Percentiles rank a stretch among this genome's conserved stretches.
Evolutionary conservation across 2,329 filamentous ascomycete genomes (phyloP).

Genomic region (Alternaria sp.): DNA sequence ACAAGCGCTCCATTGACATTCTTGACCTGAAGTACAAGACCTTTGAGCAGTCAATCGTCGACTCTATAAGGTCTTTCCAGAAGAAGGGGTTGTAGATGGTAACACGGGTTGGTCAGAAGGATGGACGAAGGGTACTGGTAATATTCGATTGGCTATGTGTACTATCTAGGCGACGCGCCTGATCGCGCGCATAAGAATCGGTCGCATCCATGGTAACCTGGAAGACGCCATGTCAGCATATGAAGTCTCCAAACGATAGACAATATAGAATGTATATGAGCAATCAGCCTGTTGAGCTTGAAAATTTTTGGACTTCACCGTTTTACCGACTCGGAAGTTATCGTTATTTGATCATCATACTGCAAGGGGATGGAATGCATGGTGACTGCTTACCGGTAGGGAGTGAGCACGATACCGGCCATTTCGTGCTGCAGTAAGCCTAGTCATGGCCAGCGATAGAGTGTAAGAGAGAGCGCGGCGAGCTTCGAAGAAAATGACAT

Average conservation of each 20-base stretch:
- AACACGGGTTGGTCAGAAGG: neutral
- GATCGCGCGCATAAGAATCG: neutral
- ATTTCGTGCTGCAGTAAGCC: conserved; percentile 10
- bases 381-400: conserved; percentile 29
- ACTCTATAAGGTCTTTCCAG: conserved; percentile 71
- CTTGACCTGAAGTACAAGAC: conserved; percentile 67
- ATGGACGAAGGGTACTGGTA: neutral
- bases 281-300: conserved; percentile 66
- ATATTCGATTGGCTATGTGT: conserved; percentile 24
- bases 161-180: conserved; percentile 20
- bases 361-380: conserved; percentile 5
- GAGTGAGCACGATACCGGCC: neutral
- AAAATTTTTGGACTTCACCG: conserved; percentile 54
- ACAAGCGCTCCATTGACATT: conserved; percentile 62
- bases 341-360: conserved; percentile 48
- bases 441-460: conserved; percentile 11
- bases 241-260: conserved; percentile 3
- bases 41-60: conserved; percentile 67
- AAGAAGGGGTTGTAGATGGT: conserved; percentile 56
- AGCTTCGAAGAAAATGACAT: conserved; percentile 26
- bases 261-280: conserved; percentile 12
- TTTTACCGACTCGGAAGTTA: conserved; percentile 48
- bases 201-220: conserved; percentile 7
- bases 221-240: conserved; percentile 24
- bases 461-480: conserved; percentile 22